These are phyloP conservation scores for Boletus barrowsii DNA, from an alignment of 768 basidiomycete species.

Conservation along the genomic window DNA sequence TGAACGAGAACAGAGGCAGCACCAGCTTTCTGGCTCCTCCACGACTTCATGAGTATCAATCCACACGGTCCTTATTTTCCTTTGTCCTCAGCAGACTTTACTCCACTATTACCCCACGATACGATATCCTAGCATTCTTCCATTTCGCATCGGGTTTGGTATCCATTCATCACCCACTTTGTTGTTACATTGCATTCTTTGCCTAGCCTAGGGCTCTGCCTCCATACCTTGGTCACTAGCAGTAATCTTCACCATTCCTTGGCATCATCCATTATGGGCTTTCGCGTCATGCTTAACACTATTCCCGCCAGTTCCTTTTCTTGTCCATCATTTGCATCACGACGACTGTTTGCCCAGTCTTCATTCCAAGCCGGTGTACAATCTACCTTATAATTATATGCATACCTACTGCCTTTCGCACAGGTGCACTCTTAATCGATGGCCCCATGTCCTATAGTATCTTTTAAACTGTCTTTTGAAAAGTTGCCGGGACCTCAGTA, in stretches of 20 bases:
- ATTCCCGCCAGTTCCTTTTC: constrained; percentile 15
- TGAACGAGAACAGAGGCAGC: constrained; percentile 50
- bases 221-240: constrained; percentile 30
- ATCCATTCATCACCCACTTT: constrained; percentile 22
- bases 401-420: constrained; percentile 33
- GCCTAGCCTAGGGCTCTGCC: constrained; percentile 14
- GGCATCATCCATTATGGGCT: constrained; percentile 30
- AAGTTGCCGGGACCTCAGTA: background rate
- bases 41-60: constrained; percentile 26
- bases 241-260: constrained; percentile 30
- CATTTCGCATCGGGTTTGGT: constrained; percentile 19
- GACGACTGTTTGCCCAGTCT: constrained; percentile 19
- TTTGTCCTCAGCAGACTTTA: constrained; percentile 20
- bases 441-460: constrained; percentile 20
- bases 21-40: constrained; percentile 25
- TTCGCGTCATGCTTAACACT: constrained; percentile 26
- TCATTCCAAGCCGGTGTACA: constrained; percentile 30
- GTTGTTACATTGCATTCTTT: constrained; percentile 21
- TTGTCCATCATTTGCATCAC: constrained; percentile 29
- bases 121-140: constrained; percentile 28
- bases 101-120: constrained; percentile 24
- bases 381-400: constrained; percentile 35
- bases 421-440: constrained; percentile 31
- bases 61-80: constrained; percentile 15
- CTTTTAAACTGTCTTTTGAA: constrained; percentile 7